Evolutionary conservation across 2,329 filamentous ascomycete species (phyloP), one percentile per base, ranked within the genome.

Genomic region (Aspergillus niger): DNA sequence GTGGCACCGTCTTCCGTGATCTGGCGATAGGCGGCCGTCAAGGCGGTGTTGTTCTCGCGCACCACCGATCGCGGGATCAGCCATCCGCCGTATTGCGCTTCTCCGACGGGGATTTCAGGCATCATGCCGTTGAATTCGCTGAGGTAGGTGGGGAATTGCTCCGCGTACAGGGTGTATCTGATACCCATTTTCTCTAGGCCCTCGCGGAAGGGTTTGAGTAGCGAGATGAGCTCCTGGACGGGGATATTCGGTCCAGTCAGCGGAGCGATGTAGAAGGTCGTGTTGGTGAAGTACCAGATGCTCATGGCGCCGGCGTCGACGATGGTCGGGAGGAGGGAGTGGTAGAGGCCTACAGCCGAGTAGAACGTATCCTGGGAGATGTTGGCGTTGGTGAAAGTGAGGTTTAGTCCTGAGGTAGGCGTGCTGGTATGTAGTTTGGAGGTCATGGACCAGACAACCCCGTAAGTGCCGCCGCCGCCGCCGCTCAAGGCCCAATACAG

Each of bases 381-480:
- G 5, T 70, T 65, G 0, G 70, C 60, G 8, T 60, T 67, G 13
- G 65, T 69, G 63, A 85, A 82, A 0, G 71, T 74, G 8, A 86
- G 67, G 4, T 75, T 79, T 1, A 80, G 77, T 2, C 79, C 83
- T 1, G 78, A 76, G 3, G 81, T 75, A 0, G 72, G 70, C 6
- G 70, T 70, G 58, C 82, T 79, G 0, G 76, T 72, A 68, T 86
- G 78, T 1, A 81, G 78, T 62, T 82, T 83, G 43, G 82, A 75
- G 0, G 83, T 87, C 70, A 87, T 77, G 2, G 82, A 84, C 15
- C 80, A 71, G 1, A 88, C 83, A 2, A 88, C 59, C 0, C 43
- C 66, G 49, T 59, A 67, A 2, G 61, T 63, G 15, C 65, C 63
- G 2, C 60, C 65, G 2, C 65, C 66, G 24, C 66, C 66, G 7